Percentiles rank a stretch among this genome's conserved stretches.
Conservation (phyloP, 805 yeast species). For the Metschnikowia borealis region DNA sequence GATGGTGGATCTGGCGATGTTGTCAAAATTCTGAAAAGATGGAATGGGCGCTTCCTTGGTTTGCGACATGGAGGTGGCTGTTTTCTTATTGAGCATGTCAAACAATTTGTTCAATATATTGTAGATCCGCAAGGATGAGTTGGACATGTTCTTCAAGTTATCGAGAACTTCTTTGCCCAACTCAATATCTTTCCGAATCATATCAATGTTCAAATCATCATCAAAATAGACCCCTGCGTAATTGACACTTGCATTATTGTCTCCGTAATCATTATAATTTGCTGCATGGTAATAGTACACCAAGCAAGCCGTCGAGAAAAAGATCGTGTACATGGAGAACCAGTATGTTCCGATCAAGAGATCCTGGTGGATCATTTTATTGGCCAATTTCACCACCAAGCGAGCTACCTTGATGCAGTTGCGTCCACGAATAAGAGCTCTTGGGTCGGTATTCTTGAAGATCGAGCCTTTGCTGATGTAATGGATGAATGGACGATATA, state of each 20-base stretch:
- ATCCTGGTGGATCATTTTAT: conserved; percentile 70
- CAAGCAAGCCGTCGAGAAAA: conserved; percentile 82
- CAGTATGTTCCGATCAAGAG: conserved; percentile 82
- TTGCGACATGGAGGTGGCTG: conserved; percentile 44
- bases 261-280: conserved; percentile 25
- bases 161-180: conserved; percentile 73
- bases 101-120: conserved; percentile 74
- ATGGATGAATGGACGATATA: conserved; percentile 87
- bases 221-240: conserved; percentile 44
- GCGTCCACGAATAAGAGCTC: conserved; percentile 69
- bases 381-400: conserved; percentile 74
- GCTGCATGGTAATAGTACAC: conserved; percentile 71
- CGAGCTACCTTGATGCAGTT: conserved; percentile 83
- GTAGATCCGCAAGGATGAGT: conserved; percentile 78
- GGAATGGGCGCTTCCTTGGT: conserved; percentile 6
- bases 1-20: conserved; percentile 22
- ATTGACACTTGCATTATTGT: conserved; percentile 28
- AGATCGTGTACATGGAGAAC: conserved; percentile 87
- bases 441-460: conserved; percentile 42
- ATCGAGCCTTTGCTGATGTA: conserved; percentile 57
- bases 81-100: conserved; percentile 70
- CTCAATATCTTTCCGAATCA: conserved; percentile 70
- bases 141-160: conserved; percentile 64
- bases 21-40: conserved; percentile 14
- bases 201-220: conserved; percentile 46